phyloP scores from a whole-genome alignment of 306 rosid genomes.

The Rosa chinensis region DNA sequence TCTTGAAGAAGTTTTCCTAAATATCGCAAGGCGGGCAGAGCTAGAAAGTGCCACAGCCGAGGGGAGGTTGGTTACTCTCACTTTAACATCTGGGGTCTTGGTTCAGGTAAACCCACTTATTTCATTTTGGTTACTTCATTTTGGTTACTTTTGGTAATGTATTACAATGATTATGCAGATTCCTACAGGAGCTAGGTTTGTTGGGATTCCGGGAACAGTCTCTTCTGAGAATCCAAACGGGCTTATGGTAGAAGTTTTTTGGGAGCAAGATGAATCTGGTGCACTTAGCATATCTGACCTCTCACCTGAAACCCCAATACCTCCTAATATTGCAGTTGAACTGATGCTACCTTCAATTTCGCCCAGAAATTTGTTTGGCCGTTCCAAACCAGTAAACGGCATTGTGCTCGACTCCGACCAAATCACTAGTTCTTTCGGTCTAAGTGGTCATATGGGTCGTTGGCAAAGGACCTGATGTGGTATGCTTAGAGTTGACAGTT shows the following conservation, averaged over 20 bases:
- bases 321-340: conserved; percentile 35
- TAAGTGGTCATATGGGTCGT: background rate
- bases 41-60: conserved; percentile 78
- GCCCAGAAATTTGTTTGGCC: conserved; percentile 19
- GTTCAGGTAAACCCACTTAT: conserved; percentile 38
- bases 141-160: background rate
- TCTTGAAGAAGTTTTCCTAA: conserved; percentile 91
- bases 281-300: conserved; percentile 66
- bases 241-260: conserved; percentile 71
- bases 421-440: conserved; percentile 1
- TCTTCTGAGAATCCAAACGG: conserved; percentile 57
- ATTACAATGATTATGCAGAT: conserved; percentile 43
- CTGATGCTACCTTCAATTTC: conserved; percentile 31
- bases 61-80: conserved; percentile 55
- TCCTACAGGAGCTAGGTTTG: conserved; percentile 72
- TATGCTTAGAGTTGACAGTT: too few species aligned
- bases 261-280: conserved; percentile 88
- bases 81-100: conserved; percentile 62
- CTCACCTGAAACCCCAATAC: conserved; percentile 52
- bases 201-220: conserved; percentile 81
- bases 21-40: conserved; percentile 81
- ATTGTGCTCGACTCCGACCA: conserved; percentile 54
- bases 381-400: conserved; percentile 39
- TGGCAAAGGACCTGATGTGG: too few species aligned
- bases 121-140: background rate